Percentiles rank a stretch among this genome's conserved stretches.
Evolutionary conservation across 2,329 filamentous ascomycete genomes (phyloP).

Genomic region (Xylariaceae sp.): DNA sequence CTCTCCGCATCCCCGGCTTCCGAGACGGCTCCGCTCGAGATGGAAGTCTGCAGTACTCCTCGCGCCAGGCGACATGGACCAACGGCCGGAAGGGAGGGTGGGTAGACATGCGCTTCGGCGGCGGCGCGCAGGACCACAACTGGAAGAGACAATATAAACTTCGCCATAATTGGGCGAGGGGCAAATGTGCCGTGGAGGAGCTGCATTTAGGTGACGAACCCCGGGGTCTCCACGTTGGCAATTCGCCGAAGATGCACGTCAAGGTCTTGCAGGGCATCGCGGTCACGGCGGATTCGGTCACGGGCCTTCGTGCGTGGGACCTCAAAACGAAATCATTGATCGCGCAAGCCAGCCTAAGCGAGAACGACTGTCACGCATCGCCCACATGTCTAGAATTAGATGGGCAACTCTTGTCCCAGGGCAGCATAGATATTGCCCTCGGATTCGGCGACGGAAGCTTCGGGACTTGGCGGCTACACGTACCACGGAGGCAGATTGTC

Average conservation of each 20-base stretch:
- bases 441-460: constrained; percentile 71
- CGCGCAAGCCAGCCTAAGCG: constrained; percentile 40
- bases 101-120: constrained; percentile 50
- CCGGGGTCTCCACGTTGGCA: constrained; percentile 28
- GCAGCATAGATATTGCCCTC: constrained; percentile 54
- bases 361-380: constrained; percentile 21
- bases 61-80: constrained; percentile 40
- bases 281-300: constrained; percentile 64
- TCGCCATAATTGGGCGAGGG: constrained; percentile 84
- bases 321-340: constrained; percentile 58
- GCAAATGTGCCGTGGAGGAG: constrained; percentile 74
- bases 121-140: constrained; percentile 18
- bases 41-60: constrained; percentile 41
- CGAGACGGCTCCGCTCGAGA: constrained; percentile 33
- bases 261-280: constrained; percentile 72
- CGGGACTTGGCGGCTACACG: constrained; percentile 59
- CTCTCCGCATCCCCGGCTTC: constrained; percentile 67
- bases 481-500: constrained; percentile 39
- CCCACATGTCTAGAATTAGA: constrained; percentile 66
- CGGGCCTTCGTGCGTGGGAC: constrained; percentile 74
- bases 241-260: constrained; percentile 59
- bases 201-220: constrained; percentile 43
- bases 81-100: constrained; percentile 41
- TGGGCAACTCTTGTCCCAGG: constrained; percentile 38
- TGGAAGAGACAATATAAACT: constrained; percentile 73